Evolutionary conservation across 2,329 filamentous ascomycete genomes (phyloP).

Genomic region (Penicillium sp.): DNA sequence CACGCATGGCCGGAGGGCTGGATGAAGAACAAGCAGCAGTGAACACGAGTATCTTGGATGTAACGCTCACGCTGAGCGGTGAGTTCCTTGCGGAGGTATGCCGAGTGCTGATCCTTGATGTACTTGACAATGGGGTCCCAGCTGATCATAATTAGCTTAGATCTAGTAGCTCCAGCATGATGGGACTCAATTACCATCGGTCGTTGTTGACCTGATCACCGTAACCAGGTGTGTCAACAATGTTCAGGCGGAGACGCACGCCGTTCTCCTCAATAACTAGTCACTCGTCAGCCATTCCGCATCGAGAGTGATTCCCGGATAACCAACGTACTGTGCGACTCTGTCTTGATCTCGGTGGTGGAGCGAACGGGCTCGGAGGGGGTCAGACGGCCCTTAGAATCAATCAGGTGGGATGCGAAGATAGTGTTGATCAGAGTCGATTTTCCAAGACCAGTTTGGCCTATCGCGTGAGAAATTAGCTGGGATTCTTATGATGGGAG

Average conservation of each 20-base stretch:
- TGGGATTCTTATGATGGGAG: neutral
- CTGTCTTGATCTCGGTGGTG: conserved; percentile 96
- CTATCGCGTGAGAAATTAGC: conserved; percentile 50
- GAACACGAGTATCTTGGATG: conserved; percentile 98
- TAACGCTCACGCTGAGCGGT: conserved; percentile 98
- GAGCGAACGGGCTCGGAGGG: conserved; percentile 91
- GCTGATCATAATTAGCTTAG: conserved; percentile 42
- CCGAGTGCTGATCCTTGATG: conserved; percentile 99
- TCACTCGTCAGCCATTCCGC: conserved; percentile 19
- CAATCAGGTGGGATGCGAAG: conserved; percentile 98
- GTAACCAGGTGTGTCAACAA: conserved; percentile 97
- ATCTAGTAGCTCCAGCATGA: neutral
- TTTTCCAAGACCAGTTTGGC: conserved; percentile 97
- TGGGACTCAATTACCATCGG: conserved; percentile 63
- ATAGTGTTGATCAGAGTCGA: conserved; percentile 99
- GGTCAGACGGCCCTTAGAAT: conserved; percentile 92
- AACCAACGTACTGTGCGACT: conserved; percentile 70
- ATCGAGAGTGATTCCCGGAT: neutral
- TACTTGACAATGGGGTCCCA: conserved; percentile 99
- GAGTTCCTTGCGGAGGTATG: conserved; percentile 98
- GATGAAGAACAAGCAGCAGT: conserved; percentile 99
- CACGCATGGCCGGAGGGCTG: conserved; percentile 92
- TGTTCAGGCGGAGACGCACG: conserved; percentile 94
- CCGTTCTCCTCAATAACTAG: conserved; percentile 96
- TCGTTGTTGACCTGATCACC: conserved; percentile 99